A percentile compares a stretch with the other conserved stretches of the same genome.
phyloP scores from a whole-genome alignment of 345 rosid genomes.

The Eucalyptus pauciflora region DNA sequence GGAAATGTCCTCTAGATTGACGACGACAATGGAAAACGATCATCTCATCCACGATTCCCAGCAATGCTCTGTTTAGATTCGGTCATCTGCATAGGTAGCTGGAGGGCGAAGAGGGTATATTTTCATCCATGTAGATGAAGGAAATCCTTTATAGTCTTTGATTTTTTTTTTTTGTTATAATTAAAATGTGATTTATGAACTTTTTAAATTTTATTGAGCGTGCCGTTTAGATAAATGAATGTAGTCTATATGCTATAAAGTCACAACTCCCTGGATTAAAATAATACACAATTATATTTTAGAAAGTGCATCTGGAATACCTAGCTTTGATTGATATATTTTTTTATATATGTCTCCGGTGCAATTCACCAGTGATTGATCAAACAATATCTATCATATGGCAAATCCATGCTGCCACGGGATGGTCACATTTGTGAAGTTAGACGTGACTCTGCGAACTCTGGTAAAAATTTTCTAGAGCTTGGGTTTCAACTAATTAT shows the following conservation, averaged over 20 bases:
- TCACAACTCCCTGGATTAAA: not conserved
- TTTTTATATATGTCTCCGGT: not conserved
- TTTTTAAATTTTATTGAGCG: not conserved
- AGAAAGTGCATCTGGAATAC: not conserved
- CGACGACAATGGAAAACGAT: not conserved
- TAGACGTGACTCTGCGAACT: not conserved
- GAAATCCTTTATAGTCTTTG: not conserved
- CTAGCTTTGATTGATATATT: not conserved
- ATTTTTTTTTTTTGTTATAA: not conserved
- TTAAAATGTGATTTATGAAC: not conserved
- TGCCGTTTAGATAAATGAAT: not conserved
- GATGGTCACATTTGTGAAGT: not conserved
- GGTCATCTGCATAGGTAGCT: not conserved
- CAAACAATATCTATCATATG: not conserved
- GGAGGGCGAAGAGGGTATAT: not conserved
- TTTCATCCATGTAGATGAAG: not conserved
- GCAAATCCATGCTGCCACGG: not conserved
- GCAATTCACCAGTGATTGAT: not conserved
- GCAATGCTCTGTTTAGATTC: not conserved
- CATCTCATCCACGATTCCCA: not conserved
- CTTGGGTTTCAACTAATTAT: not conserved
- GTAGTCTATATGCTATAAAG: not conserved
- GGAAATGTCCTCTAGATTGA: not conserved
- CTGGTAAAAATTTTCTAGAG: rapidly evolving
- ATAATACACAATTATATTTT: not conserved